Percentiles rank a stretch among this genome's conserved stretches.
These are phyloP conservation scores for Symbiodinium pilosum DNA, from an alignment of 73 alveolate species.

Conservation along the genomic window DNA sequence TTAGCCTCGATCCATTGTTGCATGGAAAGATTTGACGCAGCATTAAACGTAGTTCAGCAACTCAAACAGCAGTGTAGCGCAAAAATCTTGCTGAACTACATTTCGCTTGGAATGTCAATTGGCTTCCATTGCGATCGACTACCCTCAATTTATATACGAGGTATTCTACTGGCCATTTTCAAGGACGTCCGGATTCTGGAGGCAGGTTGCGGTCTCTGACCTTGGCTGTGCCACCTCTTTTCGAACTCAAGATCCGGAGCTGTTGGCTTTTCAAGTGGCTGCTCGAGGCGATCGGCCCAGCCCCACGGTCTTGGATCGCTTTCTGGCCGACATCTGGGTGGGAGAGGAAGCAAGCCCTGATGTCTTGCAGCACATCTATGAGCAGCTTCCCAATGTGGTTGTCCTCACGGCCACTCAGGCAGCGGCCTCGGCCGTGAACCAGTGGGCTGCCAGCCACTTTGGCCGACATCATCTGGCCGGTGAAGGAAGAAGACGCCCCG, in stretches of 20 bases:
- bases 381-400: not conserved
- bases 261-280: not conserved
- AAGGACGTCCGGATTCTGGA: too few species aligned
- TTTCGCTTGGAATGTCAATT: too few species aligned
- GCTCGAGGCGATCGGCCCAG: not conserved
- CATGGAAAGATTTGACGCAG: too few species aligned
- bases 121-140: too few species aligned
- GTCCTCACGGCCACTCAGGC: not conserved
- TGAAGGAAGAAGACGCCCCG: not conserved
- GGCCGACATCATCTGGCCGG: not conserved
- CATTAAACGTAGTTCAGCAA: too few species aligned
- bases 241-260: not conserved
- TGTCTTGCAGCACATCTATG: not conserved
- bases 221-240: not conserved
- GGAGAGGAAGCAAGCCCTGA: not conserved
- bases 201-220: too few species aligned
- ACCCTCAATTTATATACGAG: too few species aligned
- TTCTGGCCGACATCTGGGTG: not conserved
- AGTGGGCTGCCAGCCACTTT: not conserved
- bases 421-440: not conserved
- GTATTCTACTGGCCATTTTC: too few species aligned
- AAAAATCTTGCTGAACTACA: too few species aligned
- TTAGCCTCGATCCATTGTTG: too few species aligned
- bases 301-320: not conserved
- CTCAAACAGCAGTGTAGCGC: too few species aligned